Conservation (phyloP, 1,284 basidiomycete species). For the Malassezia obtusa region DNA sequence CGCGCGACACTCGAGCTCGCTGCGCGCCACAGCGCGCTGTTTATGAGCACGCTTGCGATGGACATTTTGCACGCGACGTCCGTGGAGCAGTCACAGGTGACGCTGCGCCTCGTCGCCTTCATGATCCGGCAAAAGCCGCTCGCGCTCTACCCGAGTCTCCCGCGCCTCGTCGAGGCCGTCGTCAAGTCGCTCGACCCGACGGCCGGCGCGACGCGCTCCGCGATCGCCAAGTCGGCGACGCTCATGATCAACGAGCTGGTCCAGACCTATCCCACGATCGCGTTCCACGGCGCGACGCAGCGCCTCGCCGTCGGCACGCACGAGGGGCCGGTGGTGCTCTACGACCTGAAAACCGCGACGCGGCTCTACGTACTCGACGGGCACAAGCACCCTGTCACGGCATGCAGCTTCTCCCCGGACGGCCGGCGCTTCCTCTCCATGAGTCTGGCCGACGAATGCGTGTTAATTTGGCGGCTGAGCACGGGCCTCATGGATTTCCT, state of each 20-base stretch:
- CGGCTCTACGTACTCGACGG: constrained; percentile 88
- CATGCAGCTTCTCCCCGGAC: constrained; percentile 67
- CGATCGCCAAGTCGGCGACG: constrained; percentile 78
- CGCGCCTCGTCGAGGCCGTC: constrained; percentile 82
- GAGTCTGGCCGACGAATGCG: constrained; percentile 65
- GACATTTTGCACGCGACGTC: constrained; percentile 75
- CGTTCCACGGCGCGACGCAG: constrained; percentile 76
- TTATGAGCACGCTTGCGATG: constrained; percentile 86
- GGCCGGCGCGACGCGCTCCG: constrained; percentile 68
- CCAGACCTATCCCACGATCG: constrained; percentile 73
- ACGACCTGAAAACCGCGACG: constrained; percentile 90
- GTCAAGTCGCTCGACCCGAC: constrained; percentile 94
- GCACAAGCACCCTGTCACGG: constrained; percentile 51
- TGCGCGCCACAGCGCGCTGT: constrained; percentile 69
- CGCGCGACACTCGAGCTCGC: constrained; percentile 76
- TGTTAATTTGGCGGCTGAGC: constrained; percentile 49
- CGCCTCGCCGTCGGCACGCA: constrained; percentile 83
- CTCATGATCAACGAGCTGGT: constrained; percentile 72
- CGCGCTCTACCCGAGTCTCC: constrained; percentile 73
- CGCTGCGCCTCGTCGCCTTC: constrained; percentile 87
- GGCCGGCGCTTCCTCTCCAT: constrained; percentile 78
- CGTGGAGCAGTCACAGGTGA: constrained; percentile 69
- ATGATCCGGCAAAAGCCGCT: constrained; percentile 79
- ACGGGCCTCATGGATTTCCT: constrained; percentile 65
- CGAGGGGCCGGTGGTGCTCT: constrained; percentile 75